phyloP scores from a whole-genome alignment of 352 stramenopile species.

The Salisapilia sapeloensis region DNA sequence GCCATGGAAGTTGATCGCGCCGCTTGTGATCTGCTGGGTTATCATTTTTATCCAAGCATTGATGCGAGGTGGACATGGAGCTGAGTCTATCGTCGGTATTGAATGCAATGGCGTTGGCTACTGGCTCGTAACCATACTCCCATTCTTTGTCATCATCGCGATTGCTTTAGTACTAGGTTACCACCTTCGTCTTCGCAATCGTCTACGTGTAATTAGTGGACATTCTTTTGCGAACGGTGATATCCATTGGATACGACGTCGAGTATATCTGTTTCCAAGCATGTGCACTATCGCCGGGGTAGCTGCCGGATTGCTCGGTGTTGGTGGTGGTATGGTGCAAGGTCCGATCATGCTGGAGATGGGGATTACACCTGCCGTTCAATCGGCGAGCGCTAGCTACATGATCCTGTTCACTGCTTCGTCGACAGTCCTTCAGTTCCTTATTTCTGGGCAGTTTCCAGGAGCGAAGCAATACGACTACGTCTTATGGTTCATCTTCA shows the following conservation, averaged over 20 bases:
- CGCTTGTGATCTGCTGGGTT: constrained; percentile 47
- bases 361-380: constrained; percentile 80
- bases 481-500: constrained; percentile 72
- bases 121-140: constrained; percentile 83
- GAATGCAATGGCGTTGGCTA: constrained; percentile 84
- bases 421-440: constrained; percentile 85
- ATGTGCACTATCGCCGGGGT: constrained; percentile 90
- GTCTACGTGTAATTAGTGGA: constrained; percentile 40
- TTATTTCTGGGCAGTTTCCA: constrained; percentile 64
- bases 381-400: constrained; percentile 86
- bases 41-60: constrained; percentile 57
- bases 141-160: constrained; percentile 53
- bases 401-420: constrained; percentile 86
- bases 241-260: constrained; percentile 85
- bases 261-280: constrained; percentile 83
- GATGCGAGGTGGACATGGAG: constrained; percentile 51
- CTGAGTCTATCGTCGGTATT: constrained; percentile 78
- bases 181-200: constrained; percentile 46
- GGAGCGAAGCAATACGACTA: constrained; percentile 83
- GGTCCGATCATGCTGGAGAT: constrained; percentile 96
- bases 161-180: constrained; percentile 39
- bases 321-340: constrained; percentile 95
- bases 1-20: constrained; percentile 31
- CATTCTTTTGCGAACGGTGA: constrained; percentile 84
- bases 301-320: constrained; percentile 89